These are phyloP conservation scores for Pleurotus djamor DNA, from an alignment of 768 basidiomycete genomes.

Conservation along the genomic window DNA sequence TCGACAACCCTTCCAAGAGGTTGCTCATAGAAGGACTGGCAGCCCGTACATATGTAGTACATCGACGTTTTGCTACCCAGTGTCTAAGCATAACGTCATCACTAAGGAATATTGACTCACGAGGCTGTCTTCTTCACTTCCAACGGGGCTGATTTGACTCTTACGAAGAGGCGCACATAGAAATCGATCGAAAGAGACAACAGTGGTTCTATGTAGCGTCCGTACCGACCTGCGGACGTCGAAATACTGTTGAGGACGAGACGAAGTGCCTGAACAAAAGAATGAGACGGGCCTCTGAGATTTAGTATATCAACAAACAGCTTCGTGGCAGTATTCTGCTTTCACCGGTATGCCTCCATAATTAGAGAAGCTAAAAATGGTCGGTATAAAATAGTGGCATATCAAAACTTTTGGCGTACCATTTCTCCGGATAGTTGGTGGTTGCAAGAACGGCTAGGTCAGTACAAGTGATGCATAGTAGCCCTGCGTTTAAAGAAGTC, in stretches of 20 bases:
- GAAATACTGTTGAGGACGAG: conserved; percentile 87
- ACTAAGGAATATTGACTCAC: conserved; percentile 39
- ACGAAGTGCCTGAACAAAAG: conserved; percentile 67
- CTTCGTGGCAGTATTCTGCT: conserved; percentile 96
- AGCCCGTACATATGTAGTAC: conserved; percentile 82
- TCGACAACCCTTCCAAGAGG: conserved; percentile 77
- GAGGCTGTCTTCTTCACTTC: conserved; percentile 83
- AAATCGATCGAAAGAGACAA: conserved; percentile 95
- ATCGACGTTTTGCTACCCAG: conserved; percentile 72
- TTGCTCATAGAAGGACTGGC: conserved; percentile 82
- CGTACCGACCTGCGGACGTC: conserved; percentile 87
- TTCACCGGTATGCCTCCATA: conserved; percentile 91
- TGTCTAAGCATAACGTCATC: too few species aligned
- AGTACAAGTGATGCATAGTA: conserved; percentile 95
- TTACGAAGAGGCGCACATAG: conserved; percentile 90
- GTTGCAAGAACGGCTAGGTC: conserved; percentile 94
- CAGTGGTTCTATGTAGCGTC: conserved; percentile 86
- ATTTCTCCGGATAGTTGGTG: conserved; percentile 95
- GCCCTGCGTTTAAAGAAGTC: conserved; percentile 34
- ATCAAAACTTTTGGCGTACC: conserved; percentile 42
- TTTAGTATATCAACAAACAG: conserved; percentile 42
- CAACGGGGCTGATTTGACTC: conserved; percentile 66
- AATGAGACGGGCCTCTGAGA: conserved; percentile 1
- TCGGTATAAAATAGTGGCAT: not conserved
- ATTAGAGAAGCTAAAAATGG: conserved; percentile 72